Evolutionary conservation across 2,329 filamentous ascomycete species (phyloP).

Genomic region (Microdochium paspali): DNA sequence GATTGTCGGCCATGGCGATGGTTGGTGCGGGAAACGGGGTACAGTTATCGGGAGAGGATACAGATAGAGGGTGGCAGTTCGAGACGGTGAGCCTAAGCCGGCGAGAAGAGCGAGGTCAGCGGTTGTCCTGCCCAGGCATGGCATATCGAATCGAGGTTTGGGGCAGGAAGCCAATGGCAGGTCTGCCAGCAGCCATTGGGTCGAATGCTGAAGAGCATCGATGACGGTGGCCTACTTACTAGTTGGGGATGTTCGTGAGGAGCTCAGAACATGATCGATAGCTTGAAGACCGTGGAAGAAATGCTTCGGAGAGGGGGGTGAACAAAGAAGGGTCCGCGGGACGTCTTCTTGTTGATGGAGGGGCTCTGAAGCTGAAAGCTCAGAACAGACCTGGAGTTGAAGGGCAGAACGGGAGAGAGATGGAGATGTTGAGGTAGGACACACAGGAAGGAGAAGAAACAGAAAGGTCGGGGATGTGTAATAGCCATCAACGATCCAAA

Average conservation of each 20-base stretch:
- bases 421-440: not conserved
- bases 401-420: not conserved
- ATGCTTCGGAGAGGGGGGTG: not conserved
- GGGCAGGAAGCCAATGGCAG: not conserved
- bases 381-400: not conserved
- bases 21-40: not conserved
- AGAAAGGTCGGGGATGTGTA: too few species aligned
- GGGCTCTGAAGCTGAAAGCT: not conserved
- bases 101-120: not conserved
- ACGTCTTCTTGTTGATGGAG: not conserved
- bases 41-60: slow-evolving; percentile 1
- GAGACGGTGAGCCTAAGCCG: not conserved
- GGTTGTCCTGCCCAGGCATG: too few species aligned
- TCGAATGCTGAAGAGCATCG: not conserved
- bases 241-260: not conserved
- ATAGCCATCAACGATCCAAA: not conserved
- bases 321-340: slow-evolving; percentile 1
- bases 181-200: not conserved
- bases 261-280: not conserved
- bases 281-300: slow-evolving; percentile 5
- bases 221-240: not conserved
- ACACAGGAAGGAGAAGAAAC: not conserved
- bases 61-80: not conserved
- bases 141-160: too few species aligned
- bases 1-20: not conserved